Percentiles rank a stretch among this genome's conserved stretches.
phyloP scores from a whole-genome alignment of 306 rosid genomes.

The Cucumis melo region DNA sequence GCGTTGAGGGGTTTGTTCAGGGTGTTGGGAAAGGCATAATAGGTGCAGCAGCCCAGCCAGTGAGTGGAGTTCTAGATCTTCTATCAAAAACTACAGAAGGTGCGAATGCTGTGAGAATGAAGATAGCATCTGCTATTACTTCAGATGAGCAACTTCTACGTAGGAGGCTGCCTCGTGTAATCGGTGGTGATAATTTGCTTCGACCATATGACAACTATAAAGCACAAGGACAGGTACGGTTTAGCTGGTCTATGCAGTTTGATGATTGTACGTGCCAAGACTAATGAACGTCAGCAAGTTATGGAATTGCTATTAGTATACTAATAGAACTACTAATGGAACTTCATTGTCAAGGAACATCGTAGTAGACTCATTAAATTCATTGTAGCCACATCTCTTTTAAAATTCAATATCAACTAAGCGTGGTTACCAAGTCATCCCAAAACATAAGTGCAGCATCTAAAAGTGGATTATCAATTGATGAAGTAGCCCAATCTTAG shows the following conservation, averaged over 20 bases:
- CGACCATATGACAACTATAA: slow-evolving; percentile 66
- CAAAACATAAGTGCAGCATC: background rate
- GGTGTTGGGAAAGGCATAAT: slow-evolving; percentile 98
- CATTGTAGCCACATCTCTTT: background rate
- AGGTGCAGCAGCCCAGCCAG: slow-evolving; percentile 98
- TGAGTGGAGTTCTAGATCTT: slow-evolving; percentile 96
- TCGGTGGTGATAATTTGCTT: slow-evolving; percentile 87
- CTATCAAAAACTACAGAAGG: slow-evolving; percentile 96
- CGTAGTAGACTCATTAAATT: background rate
- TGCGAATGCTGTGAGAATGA: slow-evolving; percentile 98
- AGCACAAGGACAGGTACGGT: slow-evolving; percentile 91
- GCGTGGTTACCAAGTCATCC: background rate
- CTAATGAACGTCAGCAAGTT: background rate
- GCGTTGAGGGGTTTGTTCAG: slow-evolving; percentile 99
- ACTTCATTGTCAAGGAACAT: background rate
- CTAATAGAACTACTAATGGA: background rate
- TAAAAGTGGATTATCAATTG: background rate
- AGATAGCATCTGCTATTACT: slow-evolving; percentile 87
- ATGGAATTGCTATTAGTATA: background rate
- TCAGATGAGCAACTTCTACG: slow-evolving; percentile 97
- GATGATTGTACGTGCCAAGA: background rate
- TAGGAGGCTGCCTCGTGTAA: slow-evolving; percentile 81
- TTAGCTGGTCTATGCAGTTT: slow-evolving; percentile 4
- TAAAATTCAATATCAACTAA: background rate
- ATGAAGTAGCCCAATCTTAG: background rate